A percentile compares a stretch with the other conserved stretches of the same genome.
phyloP scores from a whole-genome alignment of 768 basidiomycete genomes.

The Leccinum imitatum region DNA sequence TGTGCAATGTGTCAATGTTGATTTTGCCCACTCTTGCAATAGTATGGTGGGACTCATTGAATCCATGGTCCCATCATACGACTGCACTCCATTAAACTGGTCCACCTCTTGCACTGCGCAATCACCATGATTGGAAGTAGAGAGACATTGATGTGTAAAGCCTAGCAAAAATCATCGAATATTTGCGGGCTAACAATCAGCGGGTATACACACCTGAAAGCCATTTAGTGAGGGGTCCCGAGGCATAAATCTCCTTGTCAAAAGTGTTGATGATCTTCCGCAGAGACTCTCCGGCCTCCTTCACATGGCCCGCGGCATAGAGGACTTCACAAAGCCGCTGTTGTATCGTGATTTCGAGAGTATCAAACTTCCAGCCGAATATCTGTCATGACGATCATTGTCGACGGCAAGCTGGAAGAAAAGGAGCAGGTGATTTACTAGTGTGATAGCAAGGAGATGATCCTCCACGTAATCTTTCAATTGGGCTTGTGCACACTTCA shows the following conservation, averaged over 20 bases:
- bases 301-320: background rate
- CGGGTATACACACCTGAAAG: background rate
- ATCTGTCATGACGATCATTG: background rate
- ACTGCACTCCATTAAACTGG: too few relatives aligned
- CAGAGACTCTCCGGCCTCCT: background rate
- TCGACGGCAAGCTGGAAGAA: background rate
- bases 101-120: too few relatives aligned
- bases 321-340: background rate
- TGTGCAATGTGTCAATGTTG: background rate
- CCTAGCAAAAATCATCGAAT: background rate
- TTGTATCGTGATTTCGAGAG: background rate
- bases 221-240: background rate
- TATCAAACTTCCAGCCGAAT: background rate
- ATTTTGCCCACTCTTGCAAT: background rate
- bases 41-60: background rate
- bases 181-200: background rate
- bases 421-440: background rate
- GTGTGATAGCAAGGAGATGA: background rate
- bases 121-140: background rate
- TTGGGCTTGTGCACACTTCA: background rate
- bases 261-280: background rate
- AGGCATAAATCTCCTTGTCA: background rate
- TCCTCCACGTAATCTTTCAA: background rate
- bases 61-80: background rate
- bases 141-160: background rate